These are phyloP conservation scores for Lentinula edodes DNA, from an alignment of 768 basidiomycete species.

Conservation along the genomic window DNA sequence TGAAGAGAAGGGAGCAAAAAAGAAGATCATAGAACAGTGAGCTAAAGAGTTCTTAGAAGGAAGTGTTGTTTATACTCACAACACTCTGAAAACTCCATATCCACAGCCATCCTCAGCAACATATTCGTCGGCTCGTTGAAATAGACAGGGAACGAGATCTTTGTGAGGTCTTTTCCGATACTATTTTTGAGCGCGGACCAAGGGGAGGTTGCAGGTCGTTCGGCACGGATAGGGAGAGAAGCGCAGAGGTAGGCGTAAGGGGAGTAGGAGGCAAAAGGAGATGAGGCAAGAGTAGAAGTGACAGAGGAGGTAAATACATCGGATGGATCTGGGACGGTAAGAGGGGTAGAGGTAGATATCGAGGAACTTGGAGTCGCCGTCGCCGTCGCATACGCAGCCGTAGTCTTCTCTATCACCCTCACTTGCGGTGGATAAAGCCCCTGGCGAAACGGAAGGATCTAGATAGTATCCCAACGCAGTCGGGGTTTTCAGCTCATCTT, in stretches of 20 bases:
- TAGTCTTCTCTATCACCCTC: not conserved
- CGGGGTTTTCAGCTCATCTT: not conserved
- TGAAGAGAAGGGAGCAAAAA: too few species aligned
- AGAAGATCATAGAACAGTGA: too few species aligned
- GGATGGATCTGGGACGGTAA: not conserved
- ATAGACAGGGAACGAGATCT: slow-evolving; percentile 90
- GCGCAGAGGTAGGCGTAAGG: slow-evolving; percentile 60
- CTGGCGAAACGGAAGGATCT: too few species aligned
- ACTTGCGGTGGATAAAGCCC: too few species aligned
- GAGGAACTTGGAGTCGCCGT: not conserved
- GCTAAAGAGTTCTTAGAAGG: too few species aligned
- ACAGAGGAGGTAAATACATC: not conserved
- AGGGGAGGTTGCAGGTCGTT: slow-evolving; percentile 82
- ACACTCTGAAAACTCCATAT: slow-evolving; percentile 96
- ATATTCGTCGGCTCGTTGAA: slow-evolving; percentile 95
- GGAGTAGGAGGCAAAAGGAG: not conserved
- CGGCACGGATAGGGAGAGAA: slow-evolving; percentile 61
- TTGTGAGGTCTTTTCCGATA: slow-evolving; percentile 96
- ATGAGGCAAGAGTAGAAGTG: not conserved
- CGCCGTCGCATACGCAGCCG: not conserved
- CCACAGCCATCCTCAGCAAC: slow-evolving; percentile 96
- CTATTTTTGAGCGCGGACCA: slow-evolving; percentile 95
- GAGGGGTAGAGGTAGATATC: too few species aligned
- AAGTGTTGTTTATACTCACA: slow-evolving; percentile 42
- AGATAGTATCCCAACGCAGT: not conserved